Percentiles rank a stretch among this genome's conserved stretches.
Evolutionary conservation across 768 basidiomycete species (phyloP).

Genomic region (Mycena chlorophos): DNA sequence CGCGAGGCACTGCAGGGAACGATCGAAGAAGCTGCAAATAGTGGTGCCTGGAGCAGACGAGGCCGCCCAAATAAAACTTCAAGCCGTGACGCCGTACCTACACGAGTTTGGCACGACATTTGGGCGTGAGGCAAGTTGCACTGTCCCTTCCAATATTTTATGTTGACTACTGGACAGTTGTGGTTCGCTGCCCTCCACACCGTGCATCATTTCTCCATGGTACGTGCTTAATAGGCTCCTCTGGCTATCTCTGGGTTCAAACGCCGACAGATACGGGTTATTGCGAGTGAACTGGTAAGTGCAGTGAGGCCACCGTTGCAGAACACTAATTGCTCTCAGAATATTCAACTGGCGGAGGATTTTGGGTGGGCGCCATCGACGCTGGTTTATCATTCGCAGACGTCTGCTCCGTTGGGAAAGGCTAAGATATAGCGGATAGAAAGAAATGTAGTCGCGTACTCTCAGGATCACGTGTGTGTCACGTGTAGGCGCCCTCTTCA

Average conservation of each 20-base stretch:
- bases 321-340: constrained; percentile 39
- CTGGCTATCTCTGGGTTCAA: constrained; percentile 8
- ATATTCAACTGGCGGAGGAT: constrained; percentile 65
- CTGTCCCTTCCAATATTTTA: neutral
- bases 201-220: constrained; percentile 92
- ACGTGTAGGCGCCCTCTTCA: too few relatives aligned
- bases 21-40: constrained; percentile 55
- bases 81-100: constrained; percentile 78
- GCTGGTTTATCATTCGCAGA: constrained; percentile 69
- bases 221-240: constrained; percentile 32
- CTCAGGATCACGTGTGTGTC: constrained; percentile 48
- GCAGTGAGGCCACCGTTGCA: constrained; percentile 1
- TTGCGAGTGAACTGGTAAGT: constrained; percentile 79
- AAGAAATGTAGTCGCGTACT: constrained; percentile 20
- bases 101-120: constrained; percentile 79
- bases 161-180: constrained; percentile 43
- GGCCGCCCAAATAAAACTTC: constrained; percentile 63
- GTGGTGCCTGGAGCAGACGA: constrained; percentile 50
- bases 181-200: constrained; percentile 89
- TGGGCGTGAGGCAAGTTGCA: constrained; percentile 65
- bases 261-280: constrained; percentile 65
- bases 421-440: constrained; percentile 54
- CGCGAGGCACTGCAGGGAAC: constrained; percentile 54
- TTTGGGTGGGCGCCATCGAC: constrained; percentile 90
- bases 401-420: constrained; percentile 65